These are phyloP conservation scores for Yarrowia sp. DNA, from an alignment of 805 yeast genomes.

Conservation along the genomic window DNA sequence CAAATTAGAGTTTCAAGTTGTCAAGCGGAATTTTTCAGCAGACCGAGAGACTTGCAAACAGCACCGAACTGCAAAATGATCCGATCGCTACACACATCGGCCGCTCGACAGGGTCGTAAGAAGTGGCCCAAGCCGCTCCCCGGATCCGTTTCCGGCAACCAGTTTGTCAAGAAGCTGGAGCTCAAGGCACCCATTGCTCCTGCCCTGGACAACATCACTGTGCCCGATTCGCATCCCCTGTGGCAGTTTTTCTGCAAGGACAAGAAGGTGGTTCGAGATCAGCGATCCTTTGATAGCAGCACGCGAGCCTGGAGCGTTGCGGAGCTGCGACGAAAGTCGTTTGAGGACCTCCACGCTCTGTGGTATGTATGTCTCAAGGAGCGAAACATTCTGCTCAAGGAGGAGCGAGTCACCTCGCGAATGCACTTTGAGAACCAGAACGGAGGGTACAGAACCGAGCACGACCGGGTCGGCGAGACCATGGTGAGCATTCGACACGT, in stretches of 20 bases:
- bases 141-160: slow-evolving; percentile 2
- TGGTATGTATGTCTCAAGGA: slow-evolving; percentile 89
- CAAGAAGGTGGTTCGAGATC: slow-evolving; percentile 57
- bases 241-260: slow-evolving; percentile 82
- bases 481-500: slow-evolving; percentile 85
- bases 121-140: slow-evolving; percentile 27
- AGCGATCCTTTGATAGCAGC: slow-evolving; percentile 45
- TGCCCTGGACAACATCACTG: slow-evolving; percentile 65
- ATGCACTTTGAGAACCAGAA: slow-evolving; percentile 33
- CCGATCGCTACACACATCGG: slow-evolving; percentile 26
- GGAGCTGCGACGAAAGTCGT: slow-evolving; percentile 85
- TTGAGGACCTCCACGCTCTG: slow-evolving; percentile 84
- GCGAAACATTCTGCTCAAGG: slow-evolving; percentile 75
- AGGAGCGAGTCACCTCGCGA: slow-evolving; percentile 56
- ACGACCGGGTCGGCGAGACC: slow-evolving; percentile 52
- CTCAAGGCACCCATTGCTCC: slow-evolving; percentile 86
- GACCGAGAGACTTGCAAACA: not conserved
- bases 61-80: slow-evolving; percentile 11
- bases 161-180: slow-evolving; percentile 30
- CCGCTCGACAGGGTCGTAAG: slow-evolving; percentile 22
- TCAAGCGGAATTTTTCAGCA: slow-evolving; percentile 18
- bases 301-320: slow-evolving; percentile 83
- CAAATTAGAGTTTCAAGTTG: not conserved
- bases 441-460: slow-evolving; percentile 37
- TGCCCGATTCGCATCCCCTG: slow-evolving; percentile 83